Evolutionary conservation across 257 asterid genomes (phyloP), one percentile per base, ranked within the genome.

Genomic region (Striga asiatica): DNA sequence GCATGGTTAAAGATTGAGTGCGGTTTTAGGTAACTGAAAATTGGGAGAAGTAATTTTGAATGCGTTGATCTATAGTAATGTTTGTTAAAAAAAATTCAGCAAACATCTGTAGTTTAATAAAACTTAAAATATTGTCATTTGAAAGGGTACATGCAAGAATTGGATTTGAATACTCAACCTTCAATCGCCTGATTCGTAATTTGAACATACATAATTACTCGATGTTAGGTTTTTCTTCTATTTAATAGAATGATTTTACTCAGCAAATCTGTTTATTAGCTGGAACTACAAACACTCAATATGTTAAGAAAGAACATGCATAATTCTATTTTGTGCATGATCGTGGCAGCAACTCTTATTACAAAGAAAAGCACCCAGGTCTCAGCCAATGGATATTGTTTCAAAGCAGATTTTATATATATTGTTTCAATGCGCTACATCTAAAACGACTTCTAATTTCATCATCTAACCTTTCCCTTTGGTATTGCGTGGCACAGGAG

Each of bases 391-490:
- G 0, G 17, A 11, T 38, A 11, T 7, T 38, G 45, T 1, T 12
- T 38, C 14, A 16, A 38, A n/a, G 13, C 45, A 12, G 45, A 38
- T n/a, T n/a, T n/a, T n/a, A n/a, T n/a, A n/a, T n/a, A n/a, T n/a
- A n/a, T n/a, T n/a, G n/a, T n/a, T n/a, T n/a, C n/a, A n/a, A n/a
- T n/a, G n/a, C n/a, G n/a, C n/a, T n/a, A n/a, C n/a, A n/a, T n/a
- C n/a, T n/a, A n/a, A n/a, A n/a, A n/a, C n/a, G n/a, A n/a, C n/a
- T n/a, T n/a, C n/a, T n/a, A n/a, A n/a, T n/a, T n/a, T n/a, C n/a
- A n/a, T n/a, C 47, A 25, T 21, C 21, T 9, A 69, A 59, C 19
- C 37, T n/a, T 48, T 46, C n/a, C 39, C 49, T 53, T 46, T 8
- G 53, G 17, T 23, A 43, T 54, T 54, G 51, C 58, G 4, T 47